phyloP scores from a whole-genome alignment of 1,139 yeast genomes.

The Taphrina sp. region DNA sequence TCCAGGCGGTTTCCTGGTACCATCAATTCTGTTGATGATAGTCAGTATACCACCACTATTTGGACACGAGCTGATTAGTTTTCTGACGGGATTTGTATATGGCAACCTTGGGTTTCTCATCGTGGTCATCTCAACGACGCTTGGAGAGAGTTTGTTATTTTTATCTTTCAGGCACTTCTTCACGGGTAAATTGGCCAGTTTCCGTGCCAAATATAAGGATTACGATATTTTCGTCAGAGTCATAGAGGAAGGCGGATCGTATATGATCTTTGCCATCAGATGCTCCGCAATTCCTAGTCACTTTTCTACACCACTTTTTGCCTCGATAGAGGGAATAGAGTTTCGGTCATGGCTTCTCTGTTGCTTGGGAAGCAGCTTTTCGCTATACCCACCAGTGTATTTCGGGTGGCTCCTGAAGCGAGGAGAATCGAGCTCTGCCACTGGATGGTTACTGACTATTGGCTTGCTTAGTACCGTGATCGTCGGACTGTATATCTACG shows the following conservation, averaged over 20 bases:
- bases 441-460: slow-evolving; percentile 26
- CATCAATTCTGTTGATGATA: slow-evolving; percentile 20
- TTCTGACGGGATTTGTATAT: slow-evolving; percentile 33
- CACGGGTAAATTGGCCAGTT: slow-evolving; percentile 14
- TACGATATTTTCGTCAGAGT: slow-evolving; percentile 33
- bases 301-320: slow-evolving; percentile 33
- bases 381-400: slow-evolving; percentile 27
- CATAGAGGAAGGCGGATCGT: slow-evolving; percentile 34
- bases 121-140: slow-evolving; percentile 28
- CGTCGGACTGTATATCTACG: slow-evolving; percentile 22
- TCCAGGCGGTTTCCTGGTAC: slow-evolving; percentile 31
- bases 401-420: slow-evolving; percentile 28
- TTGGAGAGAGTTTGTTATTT: slow-evolving; percentile 33
- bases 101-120: slow-evolving; percentile 27
- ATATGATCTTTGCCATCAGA: slow-evolving; percentile 32
- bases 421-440: slow-evolving; percentile 20
- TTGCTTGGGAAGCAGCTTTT: slow-evolving; percentile 6
- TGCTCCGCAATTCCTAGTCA: slow-evolving; percentile 33
- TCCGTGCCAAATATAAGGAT: slow-evolving; percentile 26
- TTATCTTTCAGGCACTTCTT: slow-evolving; percentile 30
- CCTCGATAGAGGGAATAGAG: slow-evolving; percentile 23
- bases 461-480: slow-evolving; percentile 14
- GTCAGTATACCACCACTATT: slow-evolving; percentile 33
- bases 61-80: slow-evolving; percentile 32
- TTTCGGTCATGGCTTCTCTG: slow-evolving; percentile 13